These are phyloP conservation scores for Middelhovenomyces tepae DNA, from an alignment of 805 yeast genomes.

Conservation along the genomic window DNA sequence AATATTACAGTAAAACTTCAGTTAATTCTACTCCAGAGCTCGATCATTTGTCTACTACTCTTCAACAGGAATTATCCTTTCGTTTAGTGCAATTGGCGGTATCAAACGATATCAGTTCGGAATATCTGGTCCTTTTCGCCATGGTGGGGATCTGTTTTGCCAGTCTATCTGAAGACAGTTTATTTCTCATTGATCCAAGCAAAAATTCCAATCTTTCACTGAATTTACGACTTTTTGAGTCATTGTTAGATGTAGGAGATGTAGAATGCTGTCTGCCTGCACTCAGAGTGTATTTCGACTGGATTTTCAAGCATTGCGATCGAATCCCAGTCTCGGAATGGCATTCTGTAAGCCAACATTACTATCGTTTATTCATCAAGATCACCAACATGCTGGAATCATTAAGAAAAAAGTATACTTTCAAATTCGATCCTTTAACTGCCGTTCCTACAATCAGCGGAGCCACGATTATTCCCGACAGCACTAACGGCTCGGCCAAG, in stretches of 20 bases:
- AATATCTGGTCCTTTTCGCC: background rate
- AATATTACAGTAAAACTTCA: background rate
- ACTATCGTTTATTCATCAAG: background rate
- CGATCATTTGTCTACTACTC: background rate
- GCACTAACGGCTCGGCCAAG: background rate
- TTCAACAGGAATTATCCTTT: conserved; percentile 1
- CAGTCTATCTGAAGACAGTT: background rate
- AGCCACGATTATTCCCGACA: background rate
- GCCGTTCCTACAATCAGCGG: background rate
- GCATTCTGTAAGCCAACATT: too few species aligned
- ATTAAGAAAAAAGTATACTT: conserved; percentile 2
- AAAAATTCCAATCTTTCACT: too few species aligned
- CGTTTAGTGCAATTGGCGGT: background rate
- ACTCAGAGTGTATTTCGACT: conserved; percentile 1
- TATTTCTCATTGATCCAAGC: background rate
- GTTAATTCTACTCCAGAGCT: background rate
- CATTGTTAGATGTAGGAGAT: too few species aligned
- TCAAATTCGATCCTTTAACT: conserved; percentile 4
- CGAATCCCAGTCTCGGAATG: too few species aligned
- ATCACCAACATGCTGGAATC: background rate
- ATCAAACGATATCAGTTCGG: background rate
- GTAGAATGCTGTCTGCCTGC: too few species aligned
- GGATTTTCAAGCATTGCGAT: conserved; percentile 2
- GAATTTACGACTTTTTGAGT: too few species aligned
- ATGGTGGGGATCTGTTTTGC: conserved; percentile 1